Base-by-base conservation (phyloP, 768 basidiomycete genomes). In the Hericium alpestre region DNA sequence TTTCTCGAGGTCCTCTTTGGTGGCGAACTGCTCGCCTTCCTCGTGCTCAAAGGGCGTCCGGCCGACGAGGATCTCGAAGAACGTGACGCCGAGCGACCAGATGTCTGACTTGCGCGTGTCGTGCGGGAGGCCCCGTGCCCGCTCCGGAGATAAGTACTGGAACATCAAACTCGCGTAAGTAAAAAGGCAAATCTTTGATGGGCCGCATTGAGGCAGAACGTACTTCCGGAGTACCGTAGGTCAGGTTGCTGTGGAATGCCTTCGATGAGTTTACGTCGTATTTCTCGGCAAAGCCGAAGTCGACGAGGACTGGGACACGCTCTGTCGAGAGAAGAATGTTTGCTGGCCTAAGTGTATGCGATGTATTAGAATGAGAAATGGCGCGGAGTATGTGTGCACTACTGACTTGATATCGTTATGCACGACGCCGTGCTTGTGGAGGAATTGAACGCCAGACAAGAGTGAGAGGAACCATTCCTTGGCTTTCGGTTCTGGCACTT, bases 231-330 rank as follows among this genome's bases (percentile, higher is more conserved):
- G 94, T 98, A 5, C 93, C 95, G 66, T 90, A 90, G 0, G 89
- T 81, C 49, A 91, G 77, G 64, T 88, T 88, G 63, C 87, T 89
- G 61, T 84, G 82, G 73, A 93, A 92, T 1, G 87, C 84, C 18
- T 80, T 81, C 16, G 74, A 67, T 0, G 83, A 80, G 1, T 72
- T 68, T 46, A 78, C 65, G 61, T 90, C 85, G 66, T 93, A 93
- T 61, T 82, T 82, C 65, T 95, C 90, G 1, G 95, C 92, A 64
- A 98, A 99, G 1, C 96, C 95, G 65, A 96, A 99, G 70, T 98
- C 96, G 39, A 96, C 87, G 3, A 98, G 80, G 3, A 96, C 87
- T 0, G 93, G 91, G 1, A 93, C 73, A 64, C 86, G 85, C 61
- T 84, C 77, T 55, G 73, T 71, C 0, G 89, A 88, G 49, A 99